A percentile compares a stretch with the other conserved stretches of the same genome.
Evolutionary conservation across 2,329 filamentous ascomycete genomes (phyloP).

Genomic region (Calonectria hawksworthii): DNA sequence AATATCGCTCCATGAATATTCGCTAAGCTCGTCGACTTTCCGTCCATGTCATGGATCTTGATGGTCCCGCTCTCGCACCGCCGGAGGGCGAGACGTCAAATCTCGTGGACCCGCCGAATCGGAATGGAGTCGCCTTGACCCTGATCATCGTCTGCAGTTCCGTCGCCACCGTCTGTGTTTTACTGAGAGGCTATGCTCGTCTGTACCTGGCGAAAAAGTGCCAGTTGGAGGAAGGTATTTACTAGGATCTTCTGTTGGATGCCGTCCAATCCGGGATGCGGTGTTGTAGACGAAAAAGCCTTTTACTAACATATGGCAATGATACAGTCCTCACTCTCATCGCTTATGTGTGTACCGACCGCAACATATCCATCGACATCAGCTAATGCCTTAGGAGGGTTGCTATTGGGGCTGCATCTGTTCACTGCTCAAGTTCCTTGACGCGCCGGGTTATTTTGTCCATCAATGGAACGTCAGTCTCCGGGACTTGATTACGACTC

Average conservation of each 20-base stretch:
- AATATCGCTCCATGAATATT: not conserved
- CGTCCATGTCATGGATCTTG: not conserved
- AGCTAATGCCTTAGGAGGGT: not conserved
- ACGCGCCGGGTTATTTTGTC: not conserved
- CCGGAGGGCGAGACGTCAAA: not conserved
- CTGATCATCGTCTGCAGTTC: not conserved
- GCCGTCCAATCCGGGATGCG: not conserved
- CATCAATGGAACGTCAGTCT: not conserved
- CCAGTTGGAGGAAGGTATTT: not conserved
- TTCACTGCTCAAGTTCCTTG: not conserved
- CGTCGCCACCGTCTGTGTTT: not conserved
- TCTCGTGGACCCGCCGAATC: not conserved
- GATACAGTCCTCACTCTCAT: not conserved
- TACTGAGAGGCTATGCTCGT: not conserved
- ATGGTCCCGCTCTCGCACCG: constrained; percentile 1
- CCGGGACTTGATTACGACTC: not conserved
- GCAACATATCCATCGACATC: no score
- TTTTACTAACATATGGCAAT: not conserved
- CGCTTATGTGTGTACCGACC: not conserved
- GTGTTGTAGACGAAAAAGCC: not conserved
- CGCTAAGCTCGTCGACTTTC: not conserved
- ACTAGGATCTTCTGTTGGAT: no score
- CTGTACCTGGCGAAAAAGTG: not conserved
- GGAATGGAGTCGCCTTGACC: not conserved
- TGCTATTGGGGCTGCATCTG: not conserved